phyloP scores from a whole-genome alignment of 2,329 filamentous ascomycete species.

The Eurotiales sp. region DNA sequence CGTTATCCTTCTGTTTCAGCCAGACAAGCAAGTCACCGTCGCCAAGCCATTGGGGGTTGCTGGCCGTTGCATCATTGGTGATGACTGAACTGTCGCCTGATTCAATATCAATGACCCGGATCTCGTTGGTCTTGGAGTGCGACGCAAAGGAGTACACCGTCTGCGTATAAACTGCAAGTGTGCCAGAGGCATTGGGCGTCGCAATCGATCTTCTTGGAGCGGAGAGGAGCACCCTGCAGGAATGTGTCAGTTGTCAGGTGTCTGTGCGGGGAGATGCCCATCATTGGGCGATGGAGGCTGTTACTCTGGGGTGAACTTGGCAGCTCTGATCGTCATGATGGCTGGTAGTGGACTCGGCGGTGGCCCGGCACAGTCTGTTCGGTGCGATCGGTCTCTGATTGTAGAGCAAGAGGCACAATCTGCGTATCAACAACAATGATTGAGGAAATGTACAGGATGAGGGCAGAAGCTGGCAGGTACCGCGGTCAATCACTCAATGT shows the following conservation, averaged over 20 bases:
- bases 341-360: neutral
- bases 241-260: neutral
- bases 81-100: conserved; percentile 39
- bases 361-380: neutral
- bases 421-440: no score
- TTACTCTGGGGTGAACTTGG: conserved; percentile 43
- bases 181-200: conserved; percentile 44
- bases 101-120: conserved; percentile 42
- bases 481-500: no score
- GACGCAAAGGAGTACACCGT: conserved; percentile 50
- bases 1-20: conserved; percentile 44
- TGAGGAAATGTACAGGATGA: no score
- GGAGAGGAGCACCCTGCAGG: conserved; percentile 42
- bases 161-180: conserved; percentile 45
- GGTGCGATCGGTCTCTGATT: no score
- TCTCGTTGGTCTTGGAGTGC: conserved; percentile 45
- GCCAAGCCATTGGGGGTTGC: conserved; percentile 46
- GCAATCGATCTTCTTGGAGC: conserved; percentile 45
- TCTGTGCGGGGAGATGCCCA: neutral
- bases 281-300: neutral
- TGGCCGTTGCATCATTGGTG: conserved; percentile 43
- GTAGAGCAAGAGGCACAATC: no score
- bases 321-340: conserved; percentile 36
- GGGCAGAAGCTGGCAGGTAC: no score
- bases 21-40: conserved; percentile 42